Conservation (phyloP, 495 filamentous ascomycete genomes). For the Friedmanniomyces simplex region DNA sequence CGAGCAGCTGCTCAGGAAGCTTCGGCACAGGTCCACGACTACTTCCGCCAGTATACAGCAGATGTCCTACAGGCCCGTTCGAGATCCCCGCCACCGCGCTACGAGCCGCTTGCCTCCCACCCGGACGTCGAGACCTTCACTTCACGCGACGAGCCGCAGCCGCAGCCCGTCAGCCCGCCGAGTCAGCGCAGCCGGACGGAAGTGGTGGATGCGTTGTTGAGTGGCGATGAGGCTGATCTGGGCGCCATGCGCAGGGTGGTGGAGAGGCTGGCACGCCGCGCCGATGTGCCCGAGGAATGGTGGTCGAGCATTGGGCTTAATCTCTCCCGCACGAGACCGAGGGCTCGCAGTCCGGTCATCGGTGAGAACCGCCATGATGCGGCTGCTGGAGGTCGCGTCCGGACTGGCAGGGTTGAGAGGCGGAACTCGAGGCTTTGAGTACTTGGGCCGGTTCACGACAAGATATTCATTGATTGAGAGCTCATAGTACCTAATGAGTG, state of each 20-base stretch:
- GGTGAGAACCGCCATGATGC: background rate
- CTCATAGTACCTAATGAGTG: too few species aligned
- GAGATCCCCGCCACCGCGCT: slow-evolving; percentile 2
- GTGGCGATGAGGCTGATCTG: slow-evolving; percentile 36
- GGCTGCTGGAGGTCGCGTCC: background rate
- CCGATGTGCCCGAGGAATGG: slow-evolving; percentile 67
- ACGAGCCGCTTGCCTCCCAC: slow-evolving; percentile 10
- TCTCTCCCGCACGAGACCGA: slow-evolving; percentile 34
- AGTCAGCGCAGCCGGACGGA: slow-evolving; percentile 11
- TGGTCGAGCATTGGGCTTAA: slow-evolving; percentile 64
- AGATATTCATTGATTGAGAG: too few species aligned
- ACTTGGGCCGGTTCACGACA: background rate
- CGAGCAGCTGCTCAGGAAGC: slow-evolving; percentile 1
- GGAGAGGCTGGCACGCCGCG: slow-evolving; percentile 50
- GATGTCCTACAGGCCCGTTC: background rate
- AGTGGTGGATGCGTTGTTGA: slow-evolving; percentile 11
- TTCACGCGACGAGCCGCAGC: slow-evolving; percentile 14
- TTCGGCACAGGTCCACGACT: slow-evolving; percentile 3
- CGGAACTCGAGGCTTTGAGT: slow-evolving; percentile 10
- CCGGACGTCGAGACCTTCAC: slow-evolving; percentile 50
- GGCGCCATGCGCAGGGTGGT: slow-evolving; percentile 59
- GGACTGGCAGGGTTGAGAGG: slow-evolving; percentile 7
- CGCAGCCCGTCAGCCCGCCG: slow-evolving; percentile 24
- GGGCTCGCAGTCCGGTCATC: background rate
- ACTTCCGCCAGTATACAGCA: slow-evolving; percentile 11